A percentile compares a stretch with the other conserved stretches of the same genome.
Conservation (phyloP, 768 basidiomycete species). For the Rubroboletus pulcherrimus region DNA sequence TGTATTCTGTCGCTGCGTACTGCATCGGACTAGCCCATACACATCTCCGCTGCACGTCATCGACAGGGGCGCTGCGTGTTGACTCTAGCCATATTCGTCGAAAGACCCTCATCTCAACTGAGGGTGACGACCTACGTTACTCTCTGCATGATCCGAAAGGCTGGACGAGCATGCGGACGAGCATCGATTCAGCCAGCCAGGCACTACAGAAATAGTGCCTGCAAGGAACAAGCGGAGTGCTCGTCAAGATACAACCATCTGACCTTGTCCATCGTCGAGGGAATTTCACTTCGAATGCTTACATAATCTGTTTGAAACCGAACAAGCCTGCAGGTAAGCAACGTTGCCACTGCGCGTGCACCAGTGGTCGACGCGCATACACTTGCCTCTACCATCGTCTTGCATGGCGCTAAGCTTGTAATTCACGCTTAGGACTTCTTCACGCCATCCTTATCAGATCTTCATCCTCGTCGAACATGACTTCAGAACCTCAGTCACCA, state of each 20-base stretch:
- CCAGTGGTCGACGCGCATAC: neutral
- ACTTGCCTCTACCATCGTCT: neutral
- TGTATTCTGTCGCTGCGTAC: neutral
- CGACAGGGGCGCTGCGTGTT: constrained; percentile 1
- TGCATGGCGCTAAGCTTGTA: constrained; percentile 1
- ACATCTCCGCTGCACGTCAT: constrained; percentile 9
- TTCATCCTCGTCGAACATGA: constrained; percentile 11
- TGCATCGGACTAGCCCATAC: neutral
- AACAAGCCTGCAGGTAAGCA: neutral
- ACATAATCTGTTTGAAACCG: neutral
- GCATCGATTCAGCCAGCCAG: too few species aligned
- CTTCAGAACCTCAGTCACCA: constrained; percentile 25
- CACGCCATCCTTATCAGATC: neutral
- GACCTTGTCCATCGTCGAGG: too few species aligned
- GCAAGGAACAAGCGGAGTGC: neutral
- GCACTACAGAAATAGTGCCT: too few species aligned
- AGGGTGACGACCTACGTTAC: constrained; percentile 2
- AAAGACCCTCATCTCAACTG: constrained; percentile 5
- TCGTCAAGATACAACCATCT: neutral
- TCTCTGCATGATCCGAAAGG: constrained; percentile 10
- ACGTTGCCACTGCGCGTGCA: constrained; percentile 3
- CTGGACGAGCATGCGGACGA: neutral
- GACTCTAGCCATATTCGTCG: constrained; percentile 9
- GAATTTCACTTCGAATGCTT: too few species aligned
- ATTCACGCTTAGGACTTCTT: neutral